Evolutionary conservation across 2,329 filamentous ascomycete species (phyloP).

Genomic region (Ophiostoma ulmi): DNA sequence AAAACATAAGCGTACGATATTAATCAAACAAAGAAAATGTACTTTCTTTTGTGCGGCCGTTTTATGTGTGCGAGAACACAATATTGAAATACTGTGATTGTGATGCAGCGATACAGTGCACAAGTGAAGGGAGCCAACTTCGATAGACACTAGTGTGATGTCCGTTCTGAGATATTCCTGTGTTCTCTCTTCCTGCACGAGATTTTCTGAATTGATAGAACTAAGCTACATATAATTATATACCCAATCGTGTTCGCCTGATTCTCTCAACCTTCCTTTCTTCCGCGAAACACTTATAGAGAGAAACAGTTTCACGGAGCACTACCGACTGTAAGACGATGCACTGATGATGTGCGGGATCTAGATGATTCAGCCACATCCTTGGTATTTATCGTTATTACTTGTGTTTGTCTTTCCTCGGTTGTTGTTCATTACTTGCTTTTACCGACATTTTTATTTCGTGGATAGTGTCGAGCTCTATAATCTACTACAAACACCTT

Average conservation of each 20-base stretch:
- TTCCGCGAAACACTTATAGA: no score
- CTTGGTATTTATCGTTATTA: neutral
- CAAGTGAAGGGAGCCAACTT: neutral
- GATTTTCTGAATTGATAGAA: no score
- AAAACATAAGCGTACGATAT: neutral
- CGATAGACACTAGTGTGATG: neutral
- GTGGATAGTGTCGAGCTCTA: neutral
- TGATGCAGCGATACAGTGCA: neutral
- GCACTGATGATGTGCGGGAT: neutral
- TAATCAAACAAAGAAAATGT: neutral
- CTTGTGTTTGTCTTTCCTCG: neutral
- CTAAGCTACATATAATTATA: no score
- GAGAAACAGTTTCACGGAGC: neutral
- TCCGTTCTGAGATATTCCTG: neutral
- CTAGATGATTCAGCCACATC: neutral
- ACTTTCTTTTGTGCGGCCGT: neutral
- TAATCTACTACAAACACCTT: neutral
- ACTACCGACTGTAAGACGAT: constrained; percentile 9
- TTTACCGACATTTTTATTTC: neutral
- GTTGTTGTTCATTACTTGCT: neutral
- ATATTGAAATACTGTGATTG: neutral
- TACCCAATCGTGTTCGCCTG: no score
- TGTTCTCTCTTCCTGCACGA: neutral
- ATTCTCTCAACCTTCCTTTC: no score
- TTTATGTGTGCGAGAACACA: neutral